phyloP scores from a whole-genome alignment of 1,284 basidiomycete species.

The Takashimella tepidaria region DNA sequence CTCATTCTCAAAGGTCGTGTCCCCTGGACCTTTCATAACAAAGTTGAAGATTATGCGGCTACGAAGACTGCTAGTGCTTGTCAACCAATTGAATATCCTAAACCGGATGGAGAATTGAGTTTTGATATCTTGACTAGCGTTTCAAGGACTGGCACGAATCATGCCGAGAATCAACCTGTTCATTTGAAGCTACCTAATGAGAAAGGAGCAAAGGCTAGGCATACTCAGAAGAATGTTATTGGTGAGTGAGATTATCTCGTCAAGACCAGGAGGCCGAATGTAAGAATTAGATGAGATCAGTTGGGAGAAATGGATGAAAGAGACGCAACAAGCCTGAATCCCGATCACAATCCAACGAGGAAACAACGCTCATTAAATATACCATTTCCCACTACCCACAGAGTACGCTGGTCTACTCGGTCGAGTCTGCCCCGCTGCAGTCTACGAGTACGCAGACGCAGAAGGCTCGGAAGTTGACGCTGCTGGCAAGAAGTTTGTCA shows the following conservation, averaged over 20 bases:
- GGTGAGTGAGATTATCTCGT: no score
- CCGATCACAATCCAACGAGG: no score
- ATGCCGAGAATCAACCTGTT: slow-evolving; percentile 90
- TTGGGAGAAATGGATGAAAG: no score
- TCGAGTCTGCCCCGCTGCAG: slow-evolving; percentile 87
- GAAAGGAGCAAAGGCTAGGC: slow-evolving; percentile 55
- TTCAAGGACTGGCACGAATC: slow-evolving; percentile 89
- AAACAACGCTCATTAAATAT: no score
- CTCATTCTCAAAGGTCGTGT: slow-evolving; percentile 78
- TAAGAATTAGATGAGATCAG: no score
- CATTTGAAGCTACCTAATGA: slow-evolving; percentile 67
- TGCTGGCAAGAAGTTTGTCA: slow-evolving; percentile 81
- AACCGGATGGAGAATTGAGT: slow-evolving; percentile 83
- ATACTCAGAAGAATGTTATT: slow-evolving; percentile 70
- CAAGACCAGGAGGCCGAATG: no score
- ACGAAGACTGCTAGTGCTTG: slow-evolving; percentile 66
- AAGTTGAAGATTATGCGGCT: slow-evolving; percentile 63
- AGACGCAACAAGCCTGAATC: no score
- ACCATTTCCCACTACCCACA: no score
- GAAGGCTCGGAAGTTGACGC: slow-evolving; percentile 56
- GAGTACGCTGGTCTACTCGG: slow-evolving; percentile 84
- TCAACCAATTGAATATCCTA: slow-evolving; percentile 83
- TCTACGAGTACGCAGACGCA: slow-evolving; percentile 87
- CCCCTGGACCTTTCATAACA: slow-evolving; percentile 87
- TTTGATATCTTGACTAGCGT: slow-evolving; percentile 92